Conservation (phyloP, 2,329 filamentous ascomycete species). For the Alternaria gaisen region DNA sequence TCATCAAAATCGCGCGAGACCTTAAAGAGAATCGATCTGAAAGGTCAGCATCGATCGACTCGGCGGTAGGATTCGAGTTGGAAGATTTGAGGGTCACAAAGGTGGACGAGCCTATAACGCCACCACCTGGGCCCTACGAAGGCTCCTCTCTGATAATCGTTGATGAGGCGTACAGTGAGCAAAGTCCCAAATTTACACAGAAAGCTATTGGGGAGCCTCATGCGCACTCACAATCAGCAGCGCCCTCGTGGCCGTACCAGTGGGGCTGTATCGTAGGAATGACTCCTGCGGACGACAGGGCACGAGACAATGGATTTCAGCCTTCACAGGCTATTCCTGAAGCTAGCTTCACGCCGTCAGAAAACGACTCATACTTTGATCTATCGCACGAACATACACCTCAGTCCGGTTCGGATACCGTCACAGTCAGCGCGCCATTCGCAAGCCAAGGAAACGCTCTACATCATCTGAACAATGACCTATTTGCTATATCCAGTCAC, state of each 20-base stretch:
- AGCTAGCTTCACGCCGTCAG: background rate
- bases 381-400: background rate
- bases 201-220: background rate
- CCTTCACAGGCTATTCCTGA: background rate
- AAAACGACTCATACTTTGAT: background rate
- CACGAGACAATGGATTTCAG: background rate
- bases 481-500: background rate
- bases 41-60: background rate
- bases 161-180: background rate
- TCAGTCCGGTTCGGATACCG: background rate
- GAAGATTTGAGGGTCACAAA: background rate
- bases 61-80: background rate
- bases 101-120: background rate
- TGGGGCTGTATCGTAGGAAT: background rate
- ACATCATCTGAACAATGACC: background rate
- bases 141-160: background rate
- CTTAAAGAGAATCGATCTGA: background rate
- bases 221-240: background rate
- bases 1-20: background rate
- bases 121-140: background rate
- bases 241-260: background rate
- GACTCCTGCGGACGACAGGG: background rate
- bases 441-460: background rate
- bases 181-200: background rate
- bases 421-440: background rate